Percentiles rank a stretch among this genome's conserved stretches.
These are phyloP conservation scores for Colletotrichum acutatum DNA, from an alignment of 2,329 filamentous ascomycete genomes.

Conservation along the genomic window DNA sequence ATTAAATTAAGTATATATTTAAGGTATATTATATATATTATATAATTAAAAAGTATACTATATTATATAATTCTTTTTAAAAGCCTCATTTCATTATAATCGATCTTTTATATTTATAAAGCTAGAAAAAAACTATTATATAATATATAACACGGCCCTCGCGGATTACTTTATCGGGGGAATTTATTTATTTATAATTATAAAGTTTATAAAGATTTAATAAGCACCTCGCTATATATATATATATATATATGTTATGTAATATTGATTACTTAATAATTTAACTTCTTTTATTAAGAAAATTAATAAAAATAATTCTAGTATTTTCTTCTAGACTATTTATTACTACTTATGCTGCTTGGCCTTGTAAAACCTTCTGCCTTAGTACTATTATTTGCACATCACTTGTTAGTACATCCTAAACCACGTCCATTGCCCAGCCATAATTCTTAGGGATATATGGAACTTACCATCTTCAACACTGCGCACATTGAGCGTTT, in stretches of 20 bases:
- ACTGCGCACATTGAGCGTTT: slow-evolving; percentile 85
- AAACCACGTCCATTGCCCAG: not conserved
- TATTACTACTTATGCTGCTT: not conserved
- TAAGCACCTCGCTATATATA: no score
- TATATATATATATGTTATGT: no score
- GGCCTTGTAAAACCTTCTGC: not conserved
- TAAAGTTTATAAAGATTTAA: not conserved
- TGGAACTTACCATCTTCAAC: slow-evolving; percentile 81
- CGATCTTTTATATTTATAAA: not conserved
- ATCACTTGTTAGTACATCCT: not conserved
- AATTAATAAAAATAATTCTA: no score
- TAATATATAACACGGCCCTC: not conserved
- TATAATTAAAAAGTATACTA: not conserved
- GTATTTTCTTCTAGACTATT: not conserved
- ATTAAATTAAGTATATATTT: no score
- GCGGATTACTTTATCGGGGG: no score
- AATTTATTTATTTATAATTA: no score
- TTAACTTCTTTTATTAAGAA: not conserved
- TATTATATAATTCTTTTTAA: not conserved
- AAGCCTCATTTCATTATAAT: no score
- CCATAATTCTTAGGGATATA: not conserved
- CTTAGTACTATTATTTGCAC: not conserved
- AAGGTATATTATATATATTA: not conserved
- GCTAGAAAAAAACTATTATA: not conserved
- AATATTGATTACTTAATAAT: not conserved